phyloP scores from a whole-genome alignment of 1,284 basidiomycete genomes.

The Pholiota adiposa region DNA sequence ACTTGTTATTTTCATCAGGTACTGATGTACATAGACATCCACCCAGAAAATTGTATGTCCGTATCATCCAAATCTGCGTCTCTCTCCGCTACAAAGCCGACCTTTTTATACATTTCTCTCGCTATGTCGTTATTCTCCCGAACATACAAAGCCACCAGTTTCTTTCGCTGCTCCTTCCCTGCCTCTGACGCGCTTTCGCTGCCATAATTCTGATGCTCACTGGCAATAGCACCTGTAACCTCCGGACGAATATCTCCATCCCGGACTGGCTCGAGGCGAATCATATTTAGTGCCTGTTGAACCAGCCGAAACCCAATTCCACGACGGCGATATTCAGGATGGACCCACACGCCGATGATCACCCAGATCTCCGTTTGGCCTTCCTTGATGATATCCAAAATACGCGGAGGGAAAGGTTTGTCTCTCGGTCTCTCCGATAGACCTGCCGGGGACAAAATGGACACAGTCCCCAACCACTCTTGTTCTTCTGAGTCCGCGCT shows the following conservation, averaged over 20 bases:
- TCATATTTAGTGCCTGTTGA: slow-evolving; percentile 1
- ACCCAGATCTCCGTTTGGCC: not conserved
- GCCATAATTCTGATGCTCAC: not conserved
- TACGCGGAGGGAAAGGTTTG: not conserved
- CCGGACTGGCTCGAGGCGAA: not conserved
- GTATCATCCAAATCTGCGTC: not conserved
- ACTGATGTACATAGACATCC: slow-evolving; percentile 1
- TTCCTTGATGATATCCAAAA: not conserved
- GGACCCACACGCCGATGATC: slow-evolving; percentile 10
- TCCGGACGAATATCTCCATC: too few relatives aligned
- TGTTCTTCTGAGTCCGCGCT: not conserved
- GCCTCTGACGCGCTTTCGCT: not conserved
- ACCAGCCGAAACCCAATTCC: slow-evolving; percentile 6
- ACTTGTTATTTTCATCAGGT: not conserved
- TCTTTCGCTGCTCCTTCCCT: not conserved
- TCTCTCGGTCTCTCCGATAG: not conserved
- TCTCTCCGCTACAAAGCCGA: slow-evolving; percentile 16
- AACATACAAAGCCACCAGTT: slow-evolving; percentile 17
- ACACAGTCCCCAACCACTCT: slow-evolving; percentile 5
- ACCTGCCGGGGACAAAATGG: not conserved
- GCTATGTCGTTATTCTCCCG: slow-evolving; percentile 17
- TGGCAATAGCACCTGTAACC: too few relatives aligned
- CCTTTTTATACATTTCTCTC: slow-evolving; percentile 16
- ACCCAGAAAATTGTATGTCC: not conserved
- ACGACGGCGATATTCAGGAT: slow-evolving; percentile 7